phyloP scores from a whole-genome alignment of 352 stramenopile genomes.

The Globisporangium emineosum region DNA sequence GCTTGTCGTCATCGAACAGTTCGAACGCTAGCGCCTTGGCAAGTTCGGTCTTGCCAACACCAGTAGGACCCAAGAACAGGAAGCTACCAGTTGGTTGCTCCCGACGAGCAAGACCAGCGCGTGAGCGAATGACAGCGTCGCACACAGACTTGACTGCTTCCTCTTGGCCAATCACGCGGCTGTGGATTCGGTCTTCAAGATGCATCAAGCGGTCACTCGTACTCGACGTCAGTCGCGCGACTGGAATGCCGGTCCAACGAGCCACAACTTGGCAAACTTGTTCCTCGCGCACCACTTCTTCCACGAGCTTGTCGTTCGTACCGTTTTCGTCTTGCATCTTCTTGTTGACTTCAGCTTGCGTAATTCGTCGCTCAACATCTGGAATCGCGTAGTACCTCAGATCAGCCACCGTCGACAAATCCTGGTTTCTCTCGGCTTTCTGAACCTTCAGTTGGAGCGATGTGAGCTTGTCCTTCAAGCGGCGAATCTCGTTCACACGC shows the following conservation, averaged over 20 bases:
- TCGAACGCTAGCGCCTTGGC: conserved; percentile 94
- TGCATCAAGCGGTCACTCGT: conserved; percentile 82
- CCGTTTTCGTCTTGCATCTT: conserved; percentile 53
- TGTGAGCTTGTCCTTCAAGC: conserved; percentile 93
- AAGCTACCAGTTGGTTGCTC: conserved; percentile 94
- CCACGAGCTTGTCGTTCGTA: conserved; percentile 64
- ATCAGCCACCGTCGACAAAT: conserved; percentile 94
- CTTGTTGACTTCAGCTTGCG: conserved; percentile 76
- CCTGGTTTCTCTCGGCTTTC: conserved; percentile 91
- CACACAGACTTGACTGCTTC: conserved; percentile 90
- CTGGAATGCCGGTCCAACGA: conserved; percentile 89
- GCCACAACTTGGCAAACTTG: conserved; percentile 90
- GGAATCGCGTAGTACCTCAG: conserved; percentile 96
- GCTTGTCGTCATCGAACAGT: conserved; percentile 94
- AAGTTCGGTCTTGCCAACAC: conserved; percentile 95
- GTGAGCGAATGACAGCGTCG: conserved; percentile 90
- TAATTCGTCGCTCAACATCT: conserved; percentile 87
- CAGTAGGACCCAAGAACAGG: conserved; percentile 95
- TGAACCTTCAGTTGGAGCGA: conserved; percentile 93
- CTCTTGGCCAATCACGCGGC: conserved; percentile 93
- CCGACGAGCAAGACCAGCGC: conserved; percentile 84
- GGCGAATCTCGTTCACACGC: conserved; percentile 90
- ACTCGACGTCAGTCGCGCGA: conserved; percentile 75
- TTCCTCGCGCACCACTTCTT: conserved; percentile 84
- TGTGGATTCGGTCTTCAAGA: conserved; percentile 80